These are phyloP conservation scores for Ophiosphaerella narmari DNA, from an alignment of 2,329 filamentous ascomycete genomes.

Conservation along the genomic window DNA sequence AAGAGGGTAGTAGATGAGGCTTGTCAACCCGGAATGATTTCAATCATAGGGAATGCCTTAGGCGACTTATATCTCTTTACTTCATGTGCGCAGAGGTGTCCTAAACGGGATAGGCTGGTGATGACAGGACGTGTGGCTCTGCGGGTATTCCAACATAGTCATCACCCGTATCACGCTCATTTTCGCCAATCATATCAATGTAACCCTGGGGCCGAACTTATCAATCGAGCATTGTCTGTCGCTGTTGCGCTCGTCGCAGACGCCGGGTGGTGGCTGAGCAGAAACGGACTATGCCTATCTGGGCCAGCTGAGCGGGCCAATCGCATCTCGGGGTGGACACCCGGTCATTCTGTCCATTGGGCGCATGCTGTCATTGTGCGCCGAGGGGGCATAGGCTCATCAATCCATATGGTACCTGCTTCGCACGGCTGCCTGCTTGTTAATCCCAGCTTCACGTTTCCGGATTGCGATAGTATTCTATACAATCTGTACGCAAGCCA, in stretches of 20 bases:
- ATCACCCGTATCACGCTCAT: background rate
- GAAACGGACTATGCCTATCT: slow-evolving; percentile 13
- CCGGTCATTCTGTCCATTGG: background rate
- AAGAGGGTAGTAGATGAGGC: background rate
- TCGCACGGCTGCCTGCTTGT: too few relatives aligned
- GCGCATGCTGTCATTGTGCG: background rate
- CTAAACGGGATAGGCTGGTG: slow-evolving; percentile 3
- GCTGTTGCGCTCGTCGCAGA: background rate
- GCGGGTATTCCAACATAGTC: background rate
- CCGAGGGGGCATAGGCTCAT: background rate
- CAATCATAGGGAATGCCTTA: background rate
- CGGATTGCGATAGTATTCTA: too few relatives aligned
- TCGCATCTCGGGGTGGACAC: slow-evolving; percentile 8
- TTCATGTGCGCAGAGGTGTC: slow-evolving; percentile 6
- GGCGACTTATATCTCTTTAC: slow-evolving; percentile 11
- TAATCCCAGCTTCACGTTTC: too few relatives aligned
- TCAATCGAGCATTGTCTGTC: background rate
- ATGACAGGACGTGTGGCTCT: slow-evolving; percentile 6
- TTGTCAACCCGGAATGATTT: background rate
- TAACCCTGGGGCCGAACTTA: background rate
- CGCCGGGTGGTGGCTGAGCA: background rate
- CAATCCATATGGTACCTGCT: too few relatives aligned
- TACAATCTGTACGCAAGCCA: too few relatives aligned
- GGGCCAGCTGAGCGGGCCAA: slow-evolving; percentile 21
- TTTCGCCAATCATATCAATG: background rate